A percentile compares a stretch with the other conserved stretches of the same genome.
These are phyloP conservation scores for Pleoardoris graminearum DNA, from an alignment of 2,329 filamentous ascomycete genomes.

Conservation along the genomic window DNA sequence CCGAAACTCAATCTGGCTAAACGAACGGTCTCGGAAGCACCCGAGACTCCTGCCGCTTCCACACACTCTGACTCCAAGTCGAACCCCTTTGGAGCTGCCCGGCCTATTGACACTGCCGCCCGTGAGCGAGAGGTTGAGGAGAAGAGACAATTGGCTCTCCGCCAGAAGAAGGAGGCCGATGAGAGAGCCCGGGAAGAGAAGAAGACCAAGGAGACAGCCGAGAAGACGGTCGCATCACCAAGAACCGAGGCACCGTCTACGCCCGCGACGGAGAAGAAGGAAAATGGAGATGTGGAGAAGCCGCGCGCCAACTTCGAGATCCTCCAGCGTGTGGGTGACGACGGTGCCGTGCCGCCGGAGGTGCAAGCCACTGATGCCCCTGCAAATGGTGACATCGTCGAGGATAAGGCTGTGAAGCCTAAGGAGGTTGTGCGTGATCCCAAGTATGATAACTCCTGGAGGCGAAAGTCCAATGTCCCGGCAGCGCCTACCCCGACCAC, in stretches of 20 bases:
- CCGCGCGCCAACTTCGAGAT: conserved; percentile 59
- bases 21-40: conserved; percentile 81
- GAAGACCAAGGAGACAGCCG: conserved; percentile 56
- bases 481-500: conserved; percentile 45
- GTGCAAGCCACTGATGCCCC: conserved; percentile 51
- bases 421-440: conserved; percentile 57
- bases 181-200: conserved; percentile 79
- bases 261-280: conserved; percentile 38
- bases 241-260: conserved; percentile 54
- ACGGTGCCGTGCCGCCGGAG: conserved; percentile 36
- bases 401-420: conserved; percentile 59
- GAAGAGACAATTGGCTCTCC: conserved; percentile 72
- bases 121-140: conserved; percentile 90
- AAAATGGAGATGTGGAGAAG: conserved; percentile 48
- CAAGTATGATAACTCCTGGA: conserved; percentile 45
- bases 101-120: conserved; percentile 89
- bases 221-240: conserved; percentile 59
- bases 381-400: conserved; percentile 56
- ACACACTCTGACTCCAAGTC: conserved; percentile 70
- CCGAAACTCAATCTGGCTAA: conserved; percentile 88
- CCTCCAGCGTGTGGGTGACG: conserved; percentile 52
- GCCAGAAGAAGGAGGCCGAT: conserved; percentile 84
- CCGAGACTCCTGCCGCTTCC: conserved; percentile 51
- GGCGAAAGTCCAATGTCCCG: conserved; percentile 42
- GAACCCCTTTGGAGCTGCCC: conserved; percentile 90